phyloP scores from a whole-genome alignment of 495 filamentous ascomycete species.

The Hyphodiscus hymeniophilus region DNA sequence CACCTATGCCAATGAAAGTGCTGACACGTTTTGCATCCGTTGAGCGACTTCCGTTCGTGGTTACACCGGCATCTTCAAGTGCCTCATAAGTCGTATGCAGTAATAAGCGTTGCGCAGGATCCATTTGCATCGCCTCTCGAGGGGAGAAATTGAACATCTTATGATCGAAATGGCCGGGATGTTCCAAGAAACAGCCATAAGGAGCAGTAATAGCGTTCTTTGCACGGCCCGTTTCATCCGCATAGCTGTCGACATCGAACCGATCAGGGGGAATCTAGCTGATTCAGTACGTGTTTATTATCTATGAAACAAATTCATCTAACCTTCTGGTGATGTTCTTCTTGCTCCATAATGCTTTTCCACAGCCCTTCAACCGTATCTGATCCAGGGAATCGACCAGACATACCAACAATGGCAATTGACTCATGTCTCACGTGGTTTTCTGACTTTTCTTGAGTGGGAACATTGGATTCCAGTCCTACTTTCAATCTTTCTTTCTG shows the following conservation, averaged over 20 bases:
- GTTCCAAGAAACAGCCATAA: conserved; percentile 41
- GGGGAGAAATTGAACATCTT: conserved; percentile 97
- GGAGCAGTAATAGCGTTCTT: conserved; percentile 70
- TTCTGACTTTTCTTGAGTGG: not conserved
- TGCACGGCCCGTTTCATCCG: conserved; percentile 47
- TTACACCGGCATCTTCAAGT: conserved; percentile 81
- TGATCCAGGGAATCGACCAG: conserved; percentile 29
- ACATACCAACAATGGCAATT: conserved; percentile 36
- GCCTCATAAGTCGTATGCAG: conserved; percentile 84
- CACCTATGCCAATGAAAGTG: conserved; percentile 40
- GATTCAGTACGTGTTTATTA: not conserved
- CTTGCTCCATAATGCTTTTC: conserved; percentile 22
- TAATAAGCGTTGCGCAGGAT: conserved; percentile 83
- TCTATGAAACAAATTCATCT: conserved; percentile 9
- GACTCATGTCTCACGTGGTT: not conserved
- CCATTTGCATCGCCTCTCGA: conserved; percentile 79
- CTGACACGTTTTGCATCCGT: conserved; percentile 24
- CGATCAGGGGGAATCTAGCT: conserved; percentile 31
- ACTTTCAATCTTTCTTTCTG: not conserved
- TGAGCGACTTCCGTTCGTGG: conserved; percentile 73
- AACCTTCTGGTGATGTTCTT: conserved; percentile 25
- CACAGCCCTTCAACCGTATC: conserved; percentile 16
- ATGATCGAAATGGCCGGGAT: conserved; percentile 58
- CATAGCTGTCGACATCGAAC: conserved; percentile 32
- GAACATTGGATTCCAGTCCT: not conserved